Evolutionary conservation across 768 basidiomycete genomes (phyloP).

Genomic region (Neoboletus magnificus): DNA sequence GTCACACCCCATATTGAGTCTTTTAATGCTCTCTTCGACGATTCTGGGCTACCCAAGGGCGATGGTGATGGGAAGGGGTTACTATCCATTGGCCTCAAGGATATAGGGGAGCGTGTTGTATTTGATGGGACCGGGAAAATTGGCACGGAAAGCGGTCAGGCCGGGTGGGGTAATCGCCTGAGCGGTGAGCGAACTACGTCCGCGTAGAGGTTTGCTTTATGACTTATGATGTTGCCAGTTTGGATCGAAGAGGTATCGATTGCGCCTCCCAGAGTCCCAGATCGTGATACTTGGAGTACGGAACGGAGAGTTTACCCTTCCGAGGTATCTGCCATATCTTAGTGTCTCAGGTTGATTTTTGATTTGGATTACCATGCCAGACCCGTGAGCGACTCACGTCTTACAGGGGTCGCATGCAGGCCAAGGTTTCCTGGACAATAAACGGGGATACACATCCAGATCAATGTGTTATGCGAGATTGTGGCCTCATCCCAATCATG

Average conservation of each 20-base stretch:
- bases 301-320: conserved; percentile 84
- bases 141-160: conserved; percentile 49
- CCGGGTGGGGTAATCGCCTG: conserved; percentile 80
- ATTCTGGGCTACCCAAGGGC: conserved; percentile 72
- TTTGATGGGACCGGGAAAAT: conserved; percentile 72
- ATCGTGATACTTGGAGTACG: conserved; percentile 68
- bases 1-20: conserved; percentile 92
- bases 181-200: conserved; percentile 54
- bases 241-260: conserved; percentile 87
- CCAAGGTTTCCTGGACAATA: conserved; percentile 82
- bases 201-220: conserved; percentile 6
- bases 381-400: conserved; percentile 91
- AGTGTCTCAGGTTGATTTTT: background rate
- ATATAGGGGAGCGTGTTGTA: conserved; percentile 88
- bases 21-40: conserved; percentile 95
- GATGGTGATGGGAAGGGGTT: conserved; percentile 79
- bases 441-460: conserved; percentile 60
- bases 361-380: conserved; percentile 37
- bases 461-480: conserved; percentile 71
- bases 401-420: conserved; percentile 87
- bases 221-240: conserved; percentile 48
- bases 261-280: conserved; percentile 80
- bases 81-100: conserved; percentile 70
- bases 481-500: conserved; percentile 95
- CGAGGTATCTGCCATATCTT: conserved; percentile 54